Conservation (phyloP, 371 early-diverging fungal species). For the Globomyces sp. region DNA sequence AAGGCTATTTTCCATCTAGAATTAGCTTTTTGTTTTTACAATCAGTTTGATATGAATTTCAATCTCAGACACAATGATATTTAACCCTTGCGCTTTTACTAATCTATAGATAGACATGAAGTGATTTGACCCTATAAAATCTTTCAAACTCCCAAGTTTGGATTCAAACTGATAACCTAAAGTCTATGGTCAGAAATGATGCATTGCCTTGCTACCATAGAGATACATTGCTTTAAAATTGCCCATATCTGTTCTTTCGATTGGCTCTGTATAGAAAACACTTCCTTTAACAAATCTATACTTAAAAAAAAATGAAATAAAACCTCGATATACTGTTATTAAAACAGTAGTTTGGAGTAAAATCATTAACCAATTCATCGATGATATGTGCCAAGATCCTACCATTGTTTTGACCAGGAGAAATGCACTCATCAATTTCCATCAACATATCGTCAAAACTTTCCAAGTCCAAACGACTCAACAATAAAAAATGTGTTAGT, state of each 20-base stretch:
- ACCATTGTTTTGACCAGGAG: slow-evolving; percentile 30
- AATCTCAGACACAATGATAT: slow-evolving; percentile 34
- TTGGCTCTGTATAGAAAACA: slow-evolving; percentile 26
- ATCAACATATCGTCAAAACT: slow-evolving; percentile 44
- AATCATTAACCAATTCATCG: slow-evolving; percentile 38
- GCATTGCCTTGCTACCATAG: slow-evolving; percentile 38
- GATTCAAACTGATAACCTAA: slow-evolving; percentile 29
- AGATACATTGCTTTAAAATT: slow-evolving; percentile 41
- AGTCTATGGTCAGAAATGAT: slow-evolving; percentile 23
- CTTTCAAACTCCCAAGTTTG: slow-evolving; percentile 29
- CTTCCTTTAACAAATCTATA: slow-evolving; percentile 30
- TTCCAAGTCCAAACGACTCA: slow-evolving; percentile 33
- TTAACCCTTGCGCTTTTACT: slow-evolving; percentile 27
- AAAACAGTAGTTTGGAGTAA: slow-evolving; percentile 42
- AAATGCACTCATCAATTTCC: slow-evolving; percentile 43
- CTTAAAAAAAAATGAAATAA: not conserved
- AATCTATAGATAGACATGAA: slow-evolving; percentile 29
- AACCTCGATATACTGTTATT: slow-evolving; percentile 39
- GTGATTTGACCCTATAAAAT: slow-evolving; percentile 39
- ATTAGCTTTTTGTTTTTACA: slow-evolving; percentile 16
- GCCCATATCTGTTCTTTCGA: slow-evolving; percentile 23
- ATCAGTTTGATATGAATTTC: slow-evolving; percentile 30
- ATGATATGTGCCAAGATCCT: slow-evolving; percentile 43
- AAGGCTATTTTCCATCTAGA: slow-evolving; percentile 17
- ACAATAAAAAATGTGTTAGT: slow-evolving; percentile 34